phyloP scores from a whole-genome alignment of 257 asterid species.

The Solanum rostratum region DNA sequence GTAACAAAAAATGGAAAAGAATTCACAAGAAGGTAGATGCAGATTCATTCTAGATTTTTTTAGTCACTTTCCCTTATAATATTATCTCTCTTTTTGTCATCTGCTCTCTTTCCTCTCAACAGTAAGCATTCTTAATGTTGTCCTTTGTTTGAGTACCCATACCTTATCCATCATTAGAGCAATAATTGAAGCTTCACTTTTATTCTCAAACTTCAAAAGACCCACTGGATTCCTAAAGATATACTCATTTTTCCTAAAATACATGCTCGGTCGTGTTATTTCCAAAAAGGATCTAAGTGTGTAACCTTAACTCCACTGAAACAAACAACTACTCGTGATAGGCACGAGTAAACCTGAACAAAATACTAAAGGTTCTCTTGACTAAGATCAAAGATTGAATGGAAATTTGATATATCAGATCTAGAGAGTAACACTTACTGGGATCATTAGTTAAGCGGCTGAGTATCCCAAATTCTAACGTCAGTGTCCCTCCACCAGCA shows the following conservation, averaged over 20 bases:
- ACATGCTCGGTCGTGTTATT: background rate
- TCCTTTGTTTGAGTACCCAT: background rate
- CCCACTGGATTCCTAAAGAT: background rate
- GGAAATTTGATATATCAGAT: background rate
- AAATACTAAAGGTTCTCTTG: background rate
- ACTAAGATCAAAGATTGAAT: background rate
- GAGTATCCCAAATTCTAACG: constrained; percentile 92
- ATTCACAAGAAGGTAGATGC: background rate
- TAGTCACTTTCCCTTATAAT: background rate
- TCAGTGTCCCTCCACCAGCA: constrained; percentile 99
- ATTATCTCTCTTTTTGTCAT: background rate
- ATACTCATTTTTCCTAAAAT: background rate
- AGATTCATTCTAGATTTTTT: background rate
- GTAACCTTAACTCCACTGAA: background rate
- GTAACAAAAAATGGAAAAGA: background rate
- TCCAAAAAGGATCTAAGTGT: background rate
- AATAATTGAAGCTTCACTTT: background rate
- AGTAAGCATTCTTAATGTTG: background rate
- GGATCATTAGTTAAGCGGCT: constrained; percentile 93
- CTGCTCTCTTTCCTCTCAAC: background rate
- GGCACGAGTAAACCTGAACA: background rate
- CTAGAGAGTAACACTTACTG: constrained; percentile 27
- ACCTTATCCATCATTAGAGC: background rate
- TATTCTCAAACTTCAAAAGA: background rate
- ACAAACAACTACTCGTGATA: background rate